Percentiles rank a stretch among this genome's conserved stretches.
phyloP scores from a whole-genome alignment of 2,329 filamentous ascomycete genomes.

The Cladosporium austrohemisphaericum region DNA sequence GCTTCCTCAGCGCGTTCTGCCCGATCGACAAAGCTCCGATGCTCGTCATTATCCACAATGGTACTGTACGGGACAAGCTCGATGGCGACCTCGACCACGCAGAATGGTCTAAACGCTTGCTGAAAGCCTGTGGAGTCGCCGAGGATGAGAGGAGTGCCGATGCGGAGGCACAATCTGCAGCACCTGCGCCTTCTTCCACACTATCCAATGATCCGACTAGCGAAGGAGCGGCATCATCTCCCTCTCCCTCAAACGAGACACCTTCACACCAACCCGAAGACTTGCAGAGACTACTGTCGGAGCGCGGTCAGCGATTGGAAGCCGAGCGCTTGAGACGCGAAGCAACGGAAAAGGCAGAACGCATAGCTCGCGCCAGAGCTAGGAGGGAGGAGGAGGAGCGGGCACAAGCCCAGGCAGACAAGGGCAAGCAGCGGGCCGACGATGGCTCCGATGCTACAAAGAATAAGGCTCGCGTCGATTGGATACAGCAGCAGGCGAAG shows the following conservation, averaged over 20 bases:
- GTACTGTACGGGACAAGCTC: conserved; percentile 73
- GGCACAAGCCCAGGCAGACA: conserved; percentile 24
- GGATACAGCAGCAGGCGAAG: conserved; percentile 49
- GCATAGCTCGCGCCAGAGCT: conserved; percentile 35
- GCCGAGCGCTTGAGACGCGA: conserved; percentile 39
- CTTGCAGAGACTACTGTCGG: conserved; percentile 44
- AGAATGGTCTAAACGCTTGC: conserved; percentile 61
- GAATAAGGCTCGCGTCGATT: conserved; percentile 32
- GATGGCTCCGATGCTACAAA: conserved; percentile 37
- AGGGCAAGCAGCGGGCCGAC: conserved; percentile 28
- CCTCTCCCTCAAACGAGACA: neutral
- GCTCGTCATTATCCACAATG: conserved; percentile 71
- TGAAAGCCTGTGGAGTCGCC: conserved; percentile 32
- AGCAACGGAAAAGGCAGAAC: conserved; percentile 48
- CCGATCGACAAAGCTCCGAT: conserved; percentile 75
- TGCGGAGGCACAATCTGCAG: neutral
- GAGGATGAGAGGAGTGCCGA: neutral
- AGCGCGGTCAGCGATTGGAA: conserved; percentile 49
- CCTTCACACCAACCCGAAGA: conserved; percentile 10
- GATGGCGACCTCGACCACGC: conserved; percentile 58
- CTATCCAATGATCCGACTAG: neutral
- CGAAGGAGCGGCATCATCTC: neutral
- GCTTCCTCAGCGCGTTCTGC: conserved; percentile 77
- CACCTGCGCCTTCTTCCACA: neutral
- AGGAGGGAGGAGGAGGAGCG: conserved; percentile 35